Conservation (phyloP, 2,329 filamentous ascomycete species). For the Colletotrichum salicis region DNA sequence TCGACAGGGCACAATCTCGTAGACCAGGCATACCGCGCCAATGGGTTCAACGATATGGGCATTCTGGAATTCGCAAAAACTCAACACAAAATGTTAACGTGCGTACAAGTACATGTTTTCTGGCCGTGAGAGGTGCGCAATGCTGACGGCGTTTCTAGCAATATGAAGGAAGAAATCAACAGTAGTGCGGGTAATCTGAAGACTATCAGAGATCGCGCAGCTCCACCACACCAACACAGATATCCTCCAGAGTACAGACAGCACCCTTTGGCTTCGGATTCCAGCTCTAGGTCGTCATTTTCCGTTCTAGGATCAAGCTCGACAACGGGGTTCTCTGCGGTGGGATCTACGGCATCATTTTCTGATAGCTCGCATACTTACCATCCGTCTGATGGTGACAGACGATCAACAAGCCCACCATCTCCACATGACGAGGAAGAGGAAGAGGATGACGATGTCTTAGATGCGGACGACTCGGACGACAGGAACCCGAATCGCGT, state of each 20-base stretch:
- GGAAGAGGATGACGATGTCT: slow-evolving; percentile 2
- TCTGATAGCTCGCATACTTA: slow-evolving; percentile 8
- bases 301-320: slow-evolving; percentile 22
- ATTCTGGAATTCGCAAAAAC: slow-evolving; percentile 26
- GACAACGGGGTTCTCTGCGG: slow-evolving; percentile 7
- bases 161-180: slow-evolving; percentile 13
- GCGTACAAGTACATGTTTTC: background rate
- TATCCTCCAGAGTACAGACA: background rate
- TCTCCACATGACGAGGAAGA: background rate
- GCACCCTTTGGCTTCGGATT: slow-evolving; percentile 10
- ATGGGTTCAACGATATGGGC: slow-evolving; percentile 20
- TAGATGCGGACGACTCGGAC: slow-evolving; percentile 3
- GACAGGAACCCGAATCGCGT: slow-evolving; percentile 40
- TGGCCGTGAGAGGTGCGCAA: background rate
- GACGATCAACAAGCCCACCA: slow-evolving; percentile 7
- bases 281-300: slow-evolving; percentile 34
- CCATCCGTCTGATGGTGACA: slow-evolving; percentile 6
- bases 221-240: slow-evolving; percentile 7
- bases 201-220: slow-evolving; percentile 6
- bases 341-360: slow-evolving; percentile 15
- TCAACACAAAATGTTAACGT: slow-evolving; percentile 27
- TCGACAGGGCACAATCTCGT: slow-evolving; percentile 28
- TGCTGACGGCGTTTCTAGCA: slow-evolving; percentile 1
- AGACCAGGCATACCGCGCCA: slow-evolving; percentile 17
- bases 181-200: background rate